Base-by-base conservation (phyloP, 2,329 filamentous ascomycete species). In the Cercospora zeae-maydis region DNA sequence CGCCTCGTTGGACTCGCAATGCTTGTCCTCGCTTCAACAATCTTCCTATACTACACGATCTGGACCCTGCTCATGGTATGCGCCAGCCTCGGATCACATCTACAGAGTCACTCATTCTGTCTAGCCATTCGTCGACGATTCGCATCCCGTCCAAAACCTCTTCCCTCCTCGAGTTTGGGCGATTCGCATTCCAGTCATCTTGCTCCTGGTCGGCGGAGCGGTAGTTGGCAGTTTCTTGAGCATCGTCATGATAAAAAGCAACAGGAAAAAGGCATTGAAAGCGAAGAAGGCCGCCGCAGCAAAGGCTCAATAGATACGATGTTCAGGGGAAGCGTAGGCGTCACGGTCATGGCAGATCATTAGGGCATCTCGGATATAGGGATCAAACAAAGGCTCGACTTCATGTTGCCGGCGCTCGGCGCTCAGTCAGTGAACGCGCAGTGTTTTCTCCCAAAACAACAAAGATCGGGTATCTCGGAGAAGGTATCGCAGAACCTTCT, bases 81-180 rank as follows among this genome's bases (percentile, higher is more conserved):
- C 54, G 36, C 52, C 19, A 47, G 42, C 24, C 49, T 51, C 30
- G 16, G 42, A 49, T 16, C 33, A 58, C 21, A 27, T 45, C 31
- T 30, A 34, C 11, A 16, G 53, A 14, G 11, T 42, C 34, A 24
- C 55, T 60, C 49, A 61, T 52, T 27, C 57, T 21, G 3, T 14
- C 21, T 63, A 99, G 95, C 95, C 95, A 76, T 99, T 99, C 78
- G 95, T 99, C 79, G 95, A 99, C 78, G 86, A 90, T 62, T 91
- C 92, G 76, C 95, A 99, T 78, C 88, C 92, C 62, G 88, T 98
- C 63, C 95, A 99, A 77, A 89, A 89, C 77, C 84, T 98, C 81
- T 99, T 99, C 82, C 95, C 92, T 66, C 93, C 93, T 52, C 93
- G 95, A 77, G 93, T 96, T 76, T 99, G 95, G 95, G 95, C 95